Base-by-base conservation (phyloP, 306 rosid species). In the Delonix regia region DNA sequence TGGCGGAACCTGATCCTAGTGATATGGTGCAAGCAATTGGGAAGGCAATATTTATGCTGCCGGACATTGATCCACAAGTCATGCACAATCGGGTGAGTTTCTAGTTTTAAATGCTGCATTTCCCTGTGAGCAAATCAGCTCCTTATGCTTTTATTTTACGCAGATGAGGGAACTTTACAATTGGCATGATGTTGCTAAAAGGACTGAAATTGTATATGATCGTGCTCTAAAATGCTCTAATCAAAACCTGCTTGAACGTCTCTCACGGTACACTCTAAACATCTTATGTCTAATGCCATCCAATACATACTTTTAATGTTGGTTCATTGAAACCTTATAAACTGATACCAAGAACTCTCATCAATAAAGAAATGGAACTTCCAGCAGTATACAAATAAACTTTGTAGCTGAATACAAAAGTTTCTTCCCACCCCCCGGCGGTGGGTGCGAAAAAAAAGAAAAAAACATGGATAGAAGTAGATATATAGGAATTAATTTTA, bases 141-240 rank as follows among this genome's bases (percentile, higher is more conserved):
- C 33, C 21, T 49, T 52, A 62, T 74, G 15, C 62, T 30, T 25
- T 12, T 25, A 64, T 47, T 34, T 14, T 79, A 52, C 55, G 36
- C 78, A 94, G 93, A 83, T 90, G 91, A 94, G 76, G 85, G 86
- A 85, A 69, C 91, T 94, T 53, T 94, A 94, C 85, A 85, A 87
- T 82, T 94, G 97, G 97, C 93, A 92, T 71, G 97, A 94, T 81
- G 97, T 94, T 78, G 97, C 97, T 4, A 88, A 77, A 78, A 83
- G 96, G 83, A 94, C 99, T 30, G 90, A 88, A 89, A 89, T 94
- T 78, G 97, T 94, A 48, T 92, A 92, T 76, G 97, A 89, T 47
- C 87, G 88, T 75, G 97, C 99, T 55, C 59, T 88, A 78, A 89
- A 85, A 78, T 90, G 91, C 88, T 60, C 90, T 18, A 82, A 80